Evolutionary conservation across 2,329 filamentous ascomycete genomes (phyloP), one percentile per base, ranked within the genome.

Genomic region (Biscogniauxia marginata): DNA sequence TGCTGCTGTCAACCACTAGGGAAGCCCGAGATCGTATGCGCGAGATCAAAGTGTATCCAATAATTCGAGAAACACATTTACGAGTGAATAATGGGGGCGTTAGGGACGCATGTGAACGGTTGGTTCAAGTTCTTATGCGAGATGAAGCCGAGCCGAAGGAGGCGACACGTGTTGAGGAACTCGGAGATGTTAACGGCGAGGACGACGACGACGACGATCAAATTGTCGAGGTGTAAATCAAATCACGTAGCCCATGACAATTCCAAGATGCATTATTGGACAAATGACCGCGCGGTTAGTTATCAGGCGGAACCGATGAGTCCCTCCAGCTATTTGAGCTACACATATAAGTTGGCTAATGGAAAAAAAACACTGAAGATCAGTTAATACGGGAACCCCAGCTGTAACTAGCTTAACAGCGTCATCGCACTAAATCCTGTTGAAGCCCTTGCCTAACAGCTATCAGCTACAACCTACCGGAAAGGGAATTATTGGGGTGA

Each of bases 121-220:
- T 98, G 52, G 95, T 99, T 48, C 91, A 99, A 70, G 86, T 96
- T 6, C 71, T 96, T 58, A 91, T 92, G 85, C 80, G 90, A 54
- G 90, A 92, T 46, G 92, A 95, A 70, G 86, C 82, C 63, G 77
- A 75, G 46, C 67, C 63, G 45, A 68, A 77, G 50, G 73, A 73
- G 44, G 64, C 69, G 54, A 74, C 75, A 49, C 71, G 71, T 19
- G 69, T 77, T 49, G 71, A 77, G 56, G 78, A 81, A 48, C 46
- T 64, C 45, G 59, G 54, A 70, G 72, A 62, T 62, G 76, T 57
- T 65, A 71, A 54, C 22, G 54, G 16, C 39, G 52, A 61, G 19
- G 61, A 64, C 16, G 79, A 74, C 1, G 76, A 80, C 46, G 80
- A 84, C 5, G 82, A 85, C 16, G 77, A 84, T 39, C 74, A 77